A percentile compares a stretch with the other conserved stretches of the same genome.
Conservation (phyloP, 306 rosid species). For the Malus sieversii region DNA sequence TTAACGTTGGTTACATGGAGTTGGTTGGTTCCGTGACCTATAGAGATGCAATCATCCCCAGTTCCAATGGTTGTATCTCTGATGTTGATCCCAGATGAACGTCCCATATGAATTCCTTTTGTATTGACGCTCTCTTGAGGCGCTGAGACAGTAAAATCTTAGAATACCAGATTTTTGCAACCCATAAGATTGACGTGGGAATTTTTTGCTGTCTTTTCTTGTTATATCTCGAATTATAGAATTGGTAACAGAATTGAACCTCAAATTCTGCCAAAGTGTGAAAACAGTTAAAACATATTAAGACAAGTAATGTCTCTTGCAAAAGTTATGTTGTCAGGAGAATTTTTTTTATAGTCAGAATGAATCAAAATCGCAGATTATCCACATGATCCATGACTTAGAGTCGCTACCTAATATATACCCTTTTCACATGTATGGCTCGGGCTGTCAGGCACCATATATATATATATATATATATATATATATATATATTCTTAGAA, state of each 20-base stretch:
- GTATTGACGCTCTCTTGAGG: not conserved
- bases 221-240: not conserved
- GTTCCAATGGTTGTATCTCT: not conserved
- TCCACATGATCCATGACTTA: too few species aligned
- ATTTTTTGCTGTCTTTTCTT: not conserved
- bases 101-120: not conserved
- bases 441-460: too few species aligned
- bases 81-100: not conserved
- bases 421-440: too few species aligned
- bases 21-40: not conserved
- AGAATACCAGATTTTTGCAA: not conserved
- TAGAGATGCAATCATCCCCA: not conserved
- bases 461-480: too few species aligned
- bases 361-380: too few species aligned
- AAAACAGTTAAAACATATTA: too few species aligned
- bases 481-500: too few species aligned
- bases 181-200: not conserved
- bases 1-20: not conserved
- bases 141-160: not conserved
- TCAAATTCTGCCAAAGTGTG: not conserved
- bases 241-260: not conserved
- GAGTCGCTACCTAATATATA: too few species aligned
- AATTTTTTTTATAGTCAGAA: too few species aligned
- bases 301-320: not conserved
- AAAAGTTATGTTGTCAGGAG: too few species aligned